Evolutionary conservation across 176 grass and related monocot genomes (phyloP), one percentile per base, ranked within the genome.

Genomic region (Dendrocalamus sinicus): DNA sequence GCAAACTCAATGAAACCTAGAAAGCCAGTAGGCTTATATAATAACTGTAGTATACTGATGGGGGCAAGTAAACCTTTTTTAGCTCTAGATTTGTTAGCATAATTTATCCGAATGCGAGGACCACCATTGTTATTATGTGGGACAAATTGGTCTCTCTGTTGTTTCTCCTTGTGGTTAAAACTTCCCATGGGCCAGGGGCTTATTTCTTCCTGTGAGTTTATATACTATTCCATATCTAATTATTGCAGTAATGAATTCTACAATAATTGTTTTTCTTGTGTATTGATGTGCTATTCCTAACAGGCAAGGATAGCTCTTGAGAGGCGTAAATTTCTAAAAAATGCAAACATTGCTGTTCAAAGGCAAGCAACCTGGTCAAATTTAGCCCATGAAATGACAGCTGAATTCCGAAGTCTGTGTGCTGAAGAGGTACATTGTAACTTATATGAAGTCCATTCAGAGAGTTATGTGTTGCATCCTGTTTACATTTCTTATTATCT

Each of bases 321-420:
- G 82, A 94, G 97, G 87, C 90, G 94, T 67, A 99, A 90, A 75
- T 99, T 99, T 93, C 67, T 99, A 46, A 89, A 99, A 84, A 99
- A 99, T 90, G 94, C 97, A 67, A 99, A 89, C 46, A 84, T 92
- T 74, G 97, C 94, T 82, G 94, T 96, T 85, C 92, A 93, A 78
- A 94, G 94, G 75, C 97, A 99, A 83, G 88, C 85, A 47, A 93
- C 89, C 22, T 99, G 97, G 97, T 96, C 92, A 75, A 96, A 94
- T 88, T 91, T 99, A 45, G 97, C 97, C 79, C 92, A 99, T 89
- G 97, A 99, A 96, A 99, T 99, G 94, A 99, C 97, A 58, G 85
- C 94, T 52, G 97, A 99, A 87, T 99, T 99, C 80, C 94, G 97
- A 80, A 93, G 97, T 87, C 94, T 99, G 73, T 96, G 94, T 90